phyloP scores from a whole-genome alignment of 2,329 filamentous ascomycete genomes.

The Fulvia fulva region DNA sequence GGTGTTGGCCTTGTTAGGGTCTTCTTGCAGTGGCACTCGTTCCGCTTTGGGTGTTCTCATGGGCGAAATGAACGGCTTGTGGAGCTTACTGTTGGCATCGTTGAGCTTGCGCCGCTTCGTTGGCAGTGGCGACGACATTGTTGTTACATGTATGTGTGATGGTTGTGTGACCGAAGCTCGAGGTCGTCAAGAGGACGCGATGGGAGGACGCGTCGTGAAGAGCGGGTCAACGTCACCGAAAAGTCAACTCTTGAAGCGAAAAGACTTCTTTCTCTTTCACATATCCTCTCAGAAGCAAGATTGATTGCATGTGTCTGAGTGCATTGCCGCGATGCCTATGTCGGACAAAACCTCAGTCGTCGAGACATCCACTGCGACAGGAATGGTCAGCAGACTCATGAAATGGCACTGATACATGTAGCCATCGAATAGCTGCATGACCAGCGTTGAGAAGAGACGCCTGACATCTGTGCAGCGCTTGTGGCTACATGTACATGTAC shows the following conservation, averaged over 20 bases:
- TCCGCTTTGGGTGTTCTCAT: constrained; percentile 47
- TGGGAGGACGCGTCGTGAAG: not conserved
- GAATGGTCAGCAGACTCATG: no score
- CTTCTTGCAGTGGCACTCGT: constrained; percentile 15
- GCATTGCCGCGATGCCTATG: no score
- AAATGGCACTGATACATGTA: no score
- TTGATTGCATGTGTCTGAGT: no score
- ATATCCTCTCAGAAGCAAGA: not conserved
- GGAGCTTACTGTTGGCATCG: constrained; percentile 54
- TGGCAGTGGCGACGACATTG: constrained; percentile 20
- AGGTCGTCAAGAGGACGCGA: not conserved
- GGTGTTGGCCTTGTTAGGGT: constrained; percentile 14
- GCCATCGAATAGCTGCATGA: no score
- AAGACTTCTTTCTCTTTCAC: not conserved
- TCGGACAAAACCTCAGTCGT: no score
- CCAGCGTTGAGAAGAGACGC: no score
- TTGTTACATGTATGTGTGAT: not conserved
- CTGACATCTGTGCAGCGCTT: no score
- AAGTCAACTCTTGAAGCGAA: not conserved
- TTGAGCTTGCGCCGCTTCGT: constrained; percentile 62
- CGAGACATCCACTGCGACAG: no score
- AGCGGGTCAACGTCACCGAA: not conserved
- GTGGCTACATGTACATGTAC: no score
- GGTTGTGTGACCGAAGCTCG: not conserved
- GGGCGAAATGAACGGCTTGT: constrained; percentile 70